Conservation (phyloP, 176 grass and related monocot species). For the Paspalum vaginatum region DNA sequence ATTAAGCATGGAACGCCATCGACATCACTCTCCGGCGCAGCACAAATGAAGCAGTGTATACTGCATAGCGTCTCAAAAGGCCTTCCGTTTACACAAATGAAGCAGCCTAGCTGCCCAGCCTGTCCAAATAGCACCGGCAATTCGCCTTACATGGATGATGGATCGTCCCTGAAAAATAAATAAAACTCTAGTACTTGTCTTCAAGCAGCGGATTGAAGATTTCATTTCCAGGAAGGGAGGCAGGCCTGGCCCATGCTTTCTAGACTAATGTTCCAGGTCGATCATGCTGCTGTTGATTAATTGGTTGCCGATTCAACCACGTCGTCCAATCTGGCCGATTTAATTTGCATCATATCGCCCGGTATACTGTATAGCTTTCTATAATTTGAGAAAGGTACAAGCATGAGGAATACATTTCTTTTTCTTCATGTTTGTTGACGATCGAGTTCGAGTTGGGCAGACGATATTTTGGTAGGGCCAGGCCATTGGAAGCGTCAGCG, state of each 20-base stretch:
- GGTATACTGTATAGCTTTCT: not conserved
- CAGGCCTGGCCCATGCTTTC: not conserved
- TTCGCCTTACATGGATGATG: not conserved
- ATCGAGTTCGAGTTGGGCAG: not conserved
- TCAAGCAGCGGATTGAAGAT: conserved; percentile 12
- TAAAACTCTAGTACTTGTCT: not conserved
- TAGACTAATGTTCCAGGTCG: conserved; percentile 25
- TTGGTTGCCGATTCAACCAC: conserved; percentile 28
- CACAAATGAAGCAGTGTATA: too few relatives aligned
- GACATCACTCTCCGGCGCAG: not conserved
- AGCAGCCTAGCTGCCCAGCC: conserved; percentile 22
- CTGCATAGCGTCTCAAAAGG: not conserved
- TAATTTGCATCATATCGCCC: conserved; percentile 1
- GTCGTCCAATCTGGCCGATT: conserved; percentile 1
- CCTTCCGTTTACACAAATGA: conserved; percentile 4
- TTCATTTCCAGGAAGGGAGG: not conserved
- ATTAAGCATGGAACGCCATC: not conserved
- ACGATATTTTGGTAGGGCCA: conserved; percentile 4
- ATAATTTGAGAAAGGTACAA: conserved; percentile 11
- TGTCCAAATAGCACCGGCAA: not conserved
- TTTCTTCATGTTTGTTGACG: conserved; percentile 23
- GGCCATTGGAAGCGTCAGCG: not conserved
- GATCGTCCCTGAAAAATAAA: not conserved
- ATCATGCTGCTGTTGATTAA: not conserved
- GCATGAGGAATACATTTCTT: not conserved